Conservation (phyloP, 1,284 basidiomycete species). For the Earliella scabrosa region DNA sequence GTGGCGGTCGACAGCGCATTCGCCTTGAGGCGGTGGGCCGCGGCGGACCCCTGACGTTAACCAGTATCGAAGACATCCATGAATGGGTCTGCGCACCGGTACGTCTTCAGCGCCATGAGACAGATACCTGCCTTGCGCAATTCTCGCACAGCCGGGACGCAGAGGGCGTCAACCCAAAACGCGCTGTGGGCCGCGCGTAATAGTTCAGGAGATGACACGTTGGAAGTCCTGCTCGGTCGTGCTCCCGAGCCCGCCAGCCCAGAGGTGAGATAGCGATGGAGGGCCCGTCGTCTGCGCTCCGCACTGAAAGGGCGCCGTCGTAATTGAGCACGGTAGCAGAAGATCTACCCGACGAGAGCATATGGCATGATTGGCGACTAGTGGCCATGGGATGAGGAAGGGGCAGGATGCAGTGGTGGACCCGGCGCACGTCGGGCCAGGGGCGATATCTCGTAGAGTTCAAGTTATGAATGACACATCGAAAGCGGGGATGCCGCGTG, state of each 20-base stretch:
- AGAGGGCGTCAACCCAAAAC: constrained; percentile 13
- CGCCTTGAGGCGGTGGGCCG: constrained; percentile 1
- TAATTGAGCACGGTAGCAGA: too few species aligned
- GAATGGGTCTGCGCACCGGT: constrained; percentile 12
- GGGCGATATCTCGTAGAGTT: too few species aligned
- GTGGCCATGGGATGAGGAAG: too few species aligned
- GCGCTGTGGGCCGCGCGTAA: constrained; percentile 5
- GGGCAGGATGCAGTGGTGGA: too few species aligned
- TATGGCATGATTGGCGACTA: too few species aligned
- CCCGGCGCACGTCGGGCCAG: too few species aligned
- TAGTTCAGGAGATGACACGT: constrained; percentile 14
- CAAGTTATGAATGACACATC: too few species aligned
- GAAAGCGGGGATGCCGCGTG: too few species aligned
- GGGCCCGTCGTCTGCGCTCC: not conserved
- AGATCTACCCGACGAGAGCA: too few species aligned
- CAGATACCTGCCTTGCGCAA: constrained; percentile 12
- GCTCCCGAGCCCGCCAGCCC: constrained; percentile 26
- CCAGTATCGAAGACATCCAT: constrained; percentile 21
- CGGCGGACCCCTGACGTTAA: not conserved
- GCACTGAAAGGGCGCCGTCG: not conserved
- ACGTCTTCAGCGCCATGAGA: constrained; percentile 21
- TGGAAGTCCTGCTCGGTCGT: constrained; percentile 22
- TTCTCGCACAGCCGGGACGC: constrained; percentile 9
- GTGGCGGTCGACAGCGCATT: constrained; percentile 13
- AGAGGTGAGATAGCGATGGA: constrained; percentile 27